phyloP scores from a whole-genome alignment of 2,329 filamentous ascomycete genomes.

The Colletotrichum euphorbiae region DNA sequence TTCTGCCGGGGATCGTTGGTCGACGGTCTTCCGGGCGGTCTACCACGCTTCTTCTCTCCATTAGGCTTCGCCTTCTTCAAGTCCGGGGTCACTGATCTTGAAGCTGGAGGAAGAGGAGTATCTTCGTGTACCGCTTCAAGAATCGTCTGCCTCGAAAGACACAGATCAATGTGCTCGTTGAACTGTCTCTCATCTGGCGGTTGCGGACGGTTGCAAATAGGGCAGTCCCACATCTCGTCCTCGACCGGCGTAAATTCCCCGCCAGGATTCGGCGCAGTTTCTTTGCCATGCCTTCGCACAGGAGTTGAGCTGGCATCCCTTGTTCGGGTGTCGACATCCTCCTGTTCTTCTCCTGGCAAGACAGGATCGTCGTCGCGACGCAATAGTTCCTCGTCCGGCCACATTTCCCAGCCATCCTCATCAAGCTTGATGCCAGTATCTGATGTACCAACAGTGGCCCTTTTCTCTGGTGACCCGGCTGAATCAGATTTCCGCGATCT shows the following conservation, averaged over 20 bases:
- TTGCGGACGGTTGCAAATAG: conserved; percentile 85
- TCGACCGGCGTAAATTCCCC: conserved; percentile 47
- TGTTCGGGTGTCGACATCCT: conserved; percentile 70
- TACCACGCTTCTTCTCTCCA: conserved; percentile 53
- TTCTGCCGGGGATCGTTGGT: conserved; percentile 60
- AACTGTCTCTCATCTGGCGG: conserved; percentile 79
- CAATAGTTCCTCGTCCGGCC: conserved; percentile 72
- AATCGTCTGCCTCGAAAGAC: conserved; percentile 87
- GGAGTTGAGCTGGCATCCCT: conserved; percentile 59
- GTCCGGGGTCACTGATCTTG: conserved; percentile 48
- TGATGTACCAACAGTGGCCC: conserved; percentile 46
- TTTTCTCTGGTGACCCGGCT: conserved; percentile 39
- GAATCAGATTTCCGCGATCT: conserved; percentile 48
- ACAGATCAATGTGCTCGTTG: conserved; percentile 93
- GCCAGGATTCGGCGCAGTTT: conserved; percentile 60
- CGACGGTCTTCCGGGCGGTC: conserved; percentile 48
- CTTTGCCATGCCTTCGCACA: conserved; percentile 60
- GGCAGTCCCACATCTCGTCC: conserved; percentile 82
- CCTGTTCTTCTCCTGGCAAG: conserved; percentile 43
- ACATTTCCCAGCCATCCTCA: conserved; percentile 72
- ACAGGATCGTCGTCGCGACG: conserved; percentile 40
- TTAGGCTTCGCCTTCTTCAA: conserved; percentile 50
- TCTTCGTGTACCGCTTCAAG: conserved; percentile 79
- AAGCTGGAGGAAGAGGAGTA: conserved; percentile 42
- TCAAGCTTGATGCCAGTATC: conserved; percentile 51